Evolutionary conservation across 108 stramenopile genomes (phyloP).

Genomic region (Nitzschia sp.): DNA sequence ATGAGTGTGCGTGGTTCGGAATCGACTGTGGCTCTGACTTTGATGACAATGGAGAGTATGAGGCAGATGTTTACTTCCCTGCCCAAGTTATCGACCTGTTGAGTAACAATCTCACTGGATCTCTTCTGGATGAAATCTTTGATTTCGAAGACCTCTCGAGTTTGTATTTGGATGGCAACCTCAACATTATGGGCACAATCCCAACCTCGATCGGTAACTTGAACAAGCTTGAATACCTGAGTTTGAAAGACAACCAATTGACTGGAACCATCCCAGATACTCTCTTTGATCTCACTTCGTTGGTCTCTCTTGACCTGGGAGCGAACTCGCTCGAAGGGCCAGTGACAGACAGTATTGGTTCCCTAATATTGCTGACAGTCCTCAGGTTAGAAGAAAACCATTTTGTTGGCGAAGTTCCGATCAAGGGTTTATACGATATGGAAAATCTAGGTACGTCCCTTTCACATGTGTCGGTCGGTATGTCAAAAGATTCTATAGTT

Average conservation of each 20-base stretch:
- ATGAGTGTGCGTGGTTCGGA: conserved; percentile 67
- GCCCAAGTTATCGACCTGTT: conserved; percentile 28
- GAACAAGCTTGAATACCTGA: conserved; percentile 27
- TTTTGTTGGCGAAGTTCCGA: conserved; percentile 53
- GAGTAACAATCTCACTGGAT: conserved; percentile 40
- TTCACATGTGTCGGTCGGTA: neutral
- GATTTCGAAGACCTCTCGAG: conserved; percentile 15
- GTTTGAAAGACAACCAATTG: conserved; percentile 32
- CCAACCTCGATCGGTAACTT: conserved; percentile 20
- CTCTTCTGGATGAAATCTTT: conserved; percentile 39
- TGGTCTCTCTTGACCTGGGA: conserved; percentile 36
- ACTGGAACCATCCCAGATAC: conserved; percentile 33
- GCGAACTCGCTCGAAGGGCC: conserved; percentile 39
- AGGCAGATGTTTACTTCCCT: conserved; percentile 22
- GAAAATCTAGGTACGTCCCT: conserved; percentile 29
- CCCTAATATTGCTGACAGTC: conserved; percentile 31
- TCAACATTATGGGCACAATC: conserved; percentile 33
- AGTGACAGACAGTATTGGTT: conserved; percentile 26
- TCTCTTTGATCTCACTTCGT: conserved; percentile 18
- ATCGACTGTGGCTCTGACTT: conserved; percentile 40
- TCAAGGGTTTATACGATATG: conserved; percentile 19
- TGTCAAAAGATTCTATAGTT: neutral
- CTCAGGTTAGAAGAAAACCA: conserved; percentile 59
- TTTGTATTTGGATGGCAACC: conserved; percentile 35
- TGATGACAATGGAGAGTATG: neutral